Conservation (phyloP, 148 eudicot species). For the Dianthus caryophyllus region DNA sequence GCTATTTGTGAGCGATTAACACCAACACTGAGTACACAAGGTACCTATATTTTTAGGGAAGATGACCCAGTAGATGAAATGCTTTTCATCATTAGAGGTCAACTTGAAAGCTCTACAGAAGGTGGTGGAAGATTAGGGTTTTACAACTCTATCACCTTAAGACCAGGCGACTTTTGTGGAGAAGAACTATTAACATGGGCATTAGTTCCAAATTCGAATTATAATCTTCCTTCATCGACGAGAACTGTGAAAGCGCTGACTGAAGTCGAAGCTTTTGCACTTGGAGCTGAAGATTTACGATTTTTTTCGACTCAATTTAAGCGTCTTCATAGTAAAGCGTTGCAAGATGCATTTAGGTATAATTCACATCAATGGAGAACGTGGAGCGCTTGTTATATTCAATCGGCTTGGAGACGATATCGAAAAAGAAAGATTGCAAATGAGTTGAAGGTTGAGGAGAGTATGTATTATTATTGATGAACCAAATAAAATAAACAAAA, state of each 20-base stretch:
- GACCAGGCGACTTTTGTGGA: conserved; percentile 88
- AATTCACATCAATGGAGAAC: conserved; percentile 91
- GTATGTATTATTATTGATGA: conserved; percentile 4
- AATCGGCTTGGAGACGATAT: conserved; percentile 71
- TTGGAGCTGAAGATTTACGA: conserved; percentile 74
- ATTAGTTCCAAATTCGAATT: conserved; percentile 51
- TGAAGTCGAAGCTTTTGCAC: conserved; percentile 88
- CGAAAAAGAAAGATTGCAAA: conserved; percentile 44
- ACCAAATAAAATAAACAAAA: too few species aligned
- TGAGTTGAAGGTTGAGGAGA: conserved; percentile 46
- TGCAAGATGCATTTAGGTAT: conserved; percentile 78
- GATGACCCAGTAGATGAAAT: conserved; percentile 82
- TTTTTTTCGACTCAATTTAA: conserved; percentile 68
- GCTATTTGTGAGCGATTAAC: conserved; percentile 80
- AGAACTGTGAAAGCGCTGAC: conserved; percentile 60
- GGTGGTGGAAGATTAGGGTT: conserved; percentile 82
- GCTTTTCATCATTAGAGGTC: conserved; percentile 77
- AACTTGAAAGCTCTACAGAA: conserved; percentile 78
- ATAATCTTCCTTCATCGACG: conserved; percentile 64
- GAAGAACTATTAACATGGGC: conserved; percentile 91
- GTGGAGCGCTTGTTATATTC: conserved; percentile 77
- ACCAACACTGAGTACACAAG: conserved; percentile 65
- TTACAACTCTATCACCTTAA: conserved; percentile 65
- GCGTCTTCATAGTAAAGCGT: conserved; percentile 80
- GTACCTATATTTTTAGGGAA: conserved; percentile 58